Percentiles rank a stretch among this genome's conserved stretches.
Evolutionary conservation across 768 basidiomycete genomes (phyloP).

Genomic region (Cystobasidium ongulense): DNA sequence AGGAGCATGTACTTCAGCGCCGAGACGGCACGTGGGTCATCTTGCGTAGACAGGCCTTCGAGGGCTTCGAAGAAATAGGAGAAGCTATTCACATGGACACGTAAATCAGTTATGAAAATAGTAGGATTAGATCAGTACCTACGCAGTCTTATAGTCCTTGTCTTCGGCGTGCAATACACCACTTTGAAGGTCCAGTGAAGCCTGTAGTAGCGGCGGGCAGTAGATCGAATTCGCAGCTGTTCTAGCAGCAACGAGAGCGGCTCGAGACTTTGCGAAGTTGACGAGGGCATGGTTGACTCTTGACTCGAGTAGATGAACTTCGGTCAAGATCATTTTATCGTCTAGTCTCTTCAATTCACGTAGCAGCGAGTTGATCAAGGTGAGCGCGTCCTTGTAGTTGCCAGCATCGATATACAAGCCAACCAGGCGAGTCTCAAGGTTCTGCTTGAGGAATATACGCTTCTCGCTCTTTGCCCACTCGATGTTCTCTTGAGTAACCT

Average conservation of each 20-base stretch:
- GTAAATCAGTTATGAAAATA: not conserved
- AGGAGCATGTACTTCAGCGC: constrained; percentile 96
- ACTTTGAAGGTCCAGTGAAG: constrained; percentile 58
- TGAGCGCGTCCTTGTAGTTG: constrained; percentile 68
- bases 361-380: constrained; percentile 75
- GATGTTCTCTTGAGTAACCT: constrained; percentile 80
- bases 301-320: constrained; percentile 89
- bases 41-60: constrained; percentile 73
- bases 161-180: constrained; percentile 91
- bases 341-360: constrained; percentile 86
- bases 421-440: constrained; percentile 77
- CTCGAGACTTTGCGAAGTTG: constrained; percentile 85
- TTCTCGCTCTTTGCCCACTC: constrained; percentile 86
- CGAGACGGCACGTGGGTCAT: constrained; percentile 64
- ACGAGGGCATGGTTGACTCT: constrained; percentile 80
- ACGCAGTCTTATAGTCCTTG: constrained; percentile 89
- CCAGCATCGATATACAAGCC: constrained; percentile 63
- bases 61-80: constrained; percentile 97
- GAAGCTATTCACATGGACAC: constrained; percentile 48
- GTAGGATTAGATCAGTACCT: not conserved
- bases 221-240: constrained; percentile 95
- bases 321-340: constrained; percentile 95
- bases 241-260: constrained; percentile 76
- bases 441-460: constrained; percentile 90
- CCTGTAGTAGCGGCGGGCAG: constrained; percentile 65